These are phyloP conservation scores for Rhynchospora tenuis DNA, from an alignment of 176 grass and related monocot species.

Conservation along the genomic window DNA sequence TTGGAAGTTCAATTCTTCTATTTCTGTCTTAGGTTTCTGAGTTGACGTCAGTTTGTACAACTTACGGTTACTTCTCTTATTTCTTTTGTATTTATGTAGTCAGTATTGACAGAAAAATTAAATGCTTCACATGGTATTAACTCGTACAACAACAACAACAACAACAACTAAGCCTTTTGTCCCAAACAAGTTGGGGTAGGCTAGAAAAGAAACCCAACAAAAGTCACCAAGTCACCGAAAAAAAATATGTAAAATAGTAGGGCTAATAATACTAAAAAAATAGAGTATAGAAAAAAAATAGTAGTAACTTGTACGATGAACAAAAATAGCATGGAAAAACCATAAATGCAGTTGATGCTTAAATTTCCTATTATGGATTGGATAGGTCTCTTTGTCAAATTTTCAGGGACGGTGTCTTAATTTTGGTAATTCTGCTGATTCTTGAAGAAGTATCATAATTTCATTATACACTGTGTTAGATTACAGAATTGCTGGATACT, in stretches of 20 bases:
- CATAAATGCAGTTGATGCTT: not conserved
- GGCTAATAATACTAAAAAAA: no score
- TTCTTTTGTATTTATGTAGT: not conserved
- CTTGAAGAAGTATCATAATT: not conserved
- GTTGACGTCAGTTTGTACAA: not conserved
- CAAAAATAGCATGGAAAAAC: not conserved
- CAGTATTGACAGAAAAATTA: not conserved
- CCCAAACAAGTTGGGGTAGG: no score
- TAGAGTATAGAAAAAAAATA: no score
- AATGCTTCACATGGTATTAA: not conserved
- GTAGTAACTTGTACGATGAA: not conserved
- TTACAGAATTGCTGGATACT: not conserved
- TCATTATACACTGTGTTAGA: not conserved
- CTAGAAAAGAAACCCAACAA: no score
- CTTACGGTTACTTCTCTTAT: not conserved
- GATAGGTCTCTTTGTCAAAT: not conserved
- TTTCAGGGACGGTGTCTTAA: not conserved
- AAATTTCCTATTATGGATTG: not conserved
- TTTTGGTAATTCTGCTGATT: conserved; percentile 6
- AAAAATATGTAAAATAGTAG: no score
- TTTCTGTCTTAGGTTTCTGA: not conserved
- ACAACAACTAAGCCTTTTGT: no score
- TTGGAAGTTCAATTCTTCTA: not conserved
- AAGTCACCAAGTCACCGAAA: no score
- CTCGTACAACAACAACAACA: no score